A percentile compares a stretch with the other conserved stretches of the same genome.
Conservation (phyloP, 2,329 filamentous ascomycete species). For the Pseudocercospora crystallina region DNA sequence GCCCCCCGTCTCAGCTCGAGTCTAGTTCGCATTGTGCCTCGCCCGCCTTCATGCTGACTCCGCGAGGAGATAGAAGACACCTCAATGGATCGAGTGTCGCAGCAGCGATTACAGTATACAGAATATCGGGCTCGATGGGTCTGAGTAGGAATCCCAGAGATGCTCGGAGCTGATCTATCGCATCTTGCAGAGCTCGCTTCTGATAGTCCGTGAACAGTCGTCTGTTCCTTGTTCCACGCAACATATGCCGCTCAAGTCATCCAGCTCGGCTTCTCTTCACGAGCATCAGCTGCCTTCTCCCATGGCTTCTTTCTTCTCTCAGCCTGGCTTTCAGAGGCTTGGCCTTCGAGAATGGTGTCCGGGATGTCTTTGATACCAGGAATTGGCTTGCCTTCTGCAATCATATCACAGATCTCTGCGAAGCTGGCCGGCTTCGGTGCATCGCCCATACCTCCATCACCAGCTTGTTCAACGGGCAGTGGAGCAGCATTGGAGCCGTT, state of each 20-base stretch:
- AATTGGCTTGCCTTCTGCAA: constrained; percentile 77
- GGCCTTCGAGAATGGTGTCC: constrained; percentile 70
- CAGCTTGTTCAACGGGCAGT: background rate
- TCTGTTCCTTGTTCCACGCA: background rate
- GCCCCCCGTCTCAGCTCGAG: no score
- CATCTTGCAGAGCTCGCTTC: no score
- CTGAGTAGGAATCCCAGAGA: no score
- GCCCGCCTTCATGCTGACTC: no score
- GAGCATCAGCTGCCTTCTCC: constrained; percentile 60
- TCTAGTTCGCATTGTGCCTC: no score
- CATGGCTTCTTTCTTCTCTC: constrained; percentile 69
- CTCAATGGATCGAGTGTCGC: no score
- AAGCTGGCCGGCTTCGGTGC: constrained; percentile 81
- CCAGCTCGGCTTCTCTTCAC: constrained; percentile 28
- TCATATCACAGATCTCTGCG: constrained; percentile 79
- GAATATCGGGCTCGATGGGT: no score
- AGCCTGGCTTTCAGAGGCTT: constrained; percentile 59
- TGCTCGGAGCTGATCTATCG: no score
- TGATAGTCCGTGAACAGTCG: no score
- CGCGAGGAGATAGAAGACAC: no score
- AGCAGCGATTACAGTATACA: no score
- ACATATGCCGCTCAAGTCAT: constrained; percentile 21
- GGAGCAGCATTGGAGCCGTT: background rate
- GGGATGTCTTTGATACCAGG: constrained; percentile 87
- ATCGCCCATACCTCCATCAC: constrained; percentile 37